phyloP scores from a whole-genome alignment of 2,329 filamentous ascomycete species.

The Catunica adiposa region DNA sequence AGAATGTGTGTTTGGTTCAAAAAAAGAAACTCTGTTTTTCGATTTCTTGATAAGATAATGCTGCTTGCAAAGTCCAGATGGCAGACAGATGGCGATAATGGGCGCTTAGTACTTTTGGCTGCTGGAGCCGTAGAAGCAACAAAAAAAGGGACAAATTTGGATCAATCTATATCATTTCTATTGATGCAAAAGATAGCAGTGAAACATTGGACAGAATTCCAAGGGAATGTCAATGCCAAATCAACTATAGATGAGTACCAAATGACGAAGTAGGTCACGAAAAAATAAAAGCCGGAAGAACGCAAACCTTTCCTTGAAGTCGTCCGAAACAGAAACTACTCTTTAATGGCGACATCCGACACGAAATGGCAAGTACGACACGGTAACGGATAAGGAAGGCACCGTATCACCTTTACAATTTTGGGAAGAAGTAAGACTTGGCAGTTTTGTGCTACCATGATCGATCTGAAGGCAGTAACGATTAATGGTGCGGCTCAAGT shows the following conservation, averaged over 20 bases:
- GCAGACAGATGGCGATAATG: too few relatives aligned
- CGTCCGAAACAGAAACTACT: slow-evolving; percentile 1
- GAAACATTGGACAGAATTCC: too few relatives aligned
- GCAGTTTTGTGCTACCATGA: not conserved
- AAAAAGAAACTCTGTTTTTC: too few relatives aligned
- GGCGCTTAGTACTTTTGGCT: too few relatives aligned
- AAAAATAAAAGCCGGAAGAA: not conserved
- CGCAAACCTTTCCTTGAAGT: not conserved
- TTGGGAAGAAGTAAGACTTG: not conserved
- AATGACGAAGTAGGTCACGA: not conserved
- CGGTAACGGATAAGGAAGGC: slow-evolving; percentile 5
- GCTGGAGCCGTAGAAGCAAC: too few relatives aligned
- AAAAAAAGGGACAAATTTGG: too few relatives aligned
- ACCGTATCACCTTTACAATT: not conserved
- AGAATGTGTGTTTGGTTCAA: too few relatives aligned
- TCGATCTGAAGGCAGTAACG: not conserved
- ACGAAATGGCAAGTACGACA: slow-evolving; percentile 7
- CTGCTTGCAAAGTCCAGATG: too few relatives aligned
- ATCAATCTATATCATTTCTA: too few relatives aligned
- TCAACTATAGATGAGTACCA: not conserved
- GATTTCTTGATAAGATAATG: not conserved
- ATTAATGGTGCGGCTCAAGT: too few relatives aligned
- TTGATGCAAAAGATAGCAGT: not conserved
- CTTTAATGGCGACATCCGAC: not conserved
- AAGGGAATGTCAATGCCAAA: not conserved